Evolutionary conservation across 1,284 basidiomycete species (phyloP), one percentile per base, ranked within the genome.

Genomic region (Sutorius eximius): DNA sequence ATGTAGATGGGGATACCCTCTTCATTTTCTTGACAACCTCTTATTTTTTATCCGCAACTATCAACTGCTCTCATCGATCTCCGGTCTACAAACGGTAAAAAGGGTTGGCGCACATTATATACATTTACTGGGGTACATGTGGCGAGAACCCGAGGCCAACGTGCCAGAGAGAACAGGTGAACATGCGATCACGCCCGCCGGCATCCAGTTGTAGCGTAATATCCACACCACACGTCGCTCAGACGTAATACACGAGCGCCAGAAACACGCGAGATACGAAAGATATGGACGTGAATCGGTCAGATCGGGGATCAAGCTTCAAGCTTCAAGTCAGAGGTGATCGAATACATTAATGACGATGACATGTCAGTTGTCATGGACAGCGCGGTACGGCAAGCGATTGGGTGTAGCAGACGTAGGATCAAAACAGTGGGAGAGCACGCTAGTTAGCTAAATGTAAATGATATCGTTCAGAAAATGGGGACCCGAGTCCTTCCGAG

Each of bases 391-490:
- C 8, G 16, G 32, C 27, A 45, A 33, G 12, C 45, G 7, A 13
- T 42, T 38, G 30, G 45, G 58, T 41, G 4, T 4, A 52, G n/a
- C 12, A 49, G 33, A 22, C 15, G 37, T 8, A 22, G 24, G 44
- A 36, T 42, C 37, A 37, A 44, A 43, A 24, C 24, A 32, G 32
- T 45, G 16, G 20, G 27, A 15, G 18, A 42, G n/a, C 18, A 49
- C 20, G 13, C 50, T 42, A 45, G 45, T 34, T 41, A 59, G 32
- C 38, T 42, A 40, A 48, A 53, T 53, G 30, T 47, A 36, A 53
- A 45, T 52, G 55, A 61, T 58, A 57, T 61, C 49, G 24, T 45
- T 24, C 43, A 44, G 24, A 43, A 47, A 36, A 49, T 33, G 29
- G 27, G 42, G 40, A 51, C 50, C 46, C 29, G 32, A 24, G 27